Evolutionary conservation across 2,329 filamentous ascomycete genomes (phyloP).

Genomic region (Aspergillus hiratsukae): DNA sequence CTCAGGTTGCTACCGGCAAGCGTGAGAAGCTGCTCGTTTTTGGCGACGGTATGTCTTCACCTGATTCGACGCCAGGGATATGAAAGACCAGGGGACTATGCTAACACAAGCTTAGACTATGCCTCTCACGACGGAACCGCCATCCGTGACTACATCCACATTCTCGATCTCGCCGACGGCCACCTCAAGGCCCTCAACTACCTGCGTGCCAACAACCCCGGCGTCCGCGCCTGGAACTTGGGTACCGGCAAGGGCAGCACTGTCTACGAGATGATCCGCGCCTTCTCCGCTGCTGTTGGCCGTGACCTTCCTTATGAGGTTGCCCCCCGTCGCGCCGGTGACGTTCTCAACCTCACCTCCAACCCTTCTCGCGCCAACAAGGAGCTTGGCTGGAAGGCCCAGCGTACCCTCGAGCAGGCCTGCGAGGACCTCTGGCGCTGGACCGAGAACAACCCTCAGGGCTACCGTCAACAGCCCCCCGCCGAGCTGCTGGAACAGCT

Average conservation of each 20-base stretch:
- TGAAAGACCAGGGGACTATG: not conserved
- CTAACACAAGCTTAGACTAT: conserved; percentile 62
- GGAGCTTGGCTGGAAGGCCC: conserved; percentile 89
- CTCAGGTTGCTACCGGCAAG: conserved; percentile 93
- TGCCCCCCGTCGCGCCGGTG: conserved; percentile 73
- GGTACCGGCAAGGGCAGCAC: conserved; percentile 93
- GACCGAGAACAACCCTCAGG: conserved; percentile 94
- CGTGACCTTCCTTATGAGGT: conserved; percentile 83
- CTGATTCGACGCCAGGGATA: not conserved
- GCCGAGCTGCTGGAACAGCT: conserved; percentile 64
- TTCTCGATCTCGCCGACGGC: conserved; percentile 49
- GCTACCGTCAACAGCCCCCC: conserved; percentile 89
- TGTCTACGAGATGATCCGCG: conserved; percentile 95
- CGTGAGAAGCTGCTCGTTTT: conserved; percentile 92
- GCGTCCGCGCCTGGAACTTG: conserved; percentile 93
- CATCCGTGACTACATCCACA: conserved; percentile 71
- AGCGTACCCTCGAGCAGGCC: conserved; percentile 84
- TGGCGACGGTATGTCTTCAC: conserved; percentile 68
- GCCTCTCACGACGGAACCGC: conserved; percentile 46
- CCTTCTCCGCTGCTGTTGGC: conserved; percentile 83
- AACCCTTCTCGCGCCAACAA: conserved; percentile 81
- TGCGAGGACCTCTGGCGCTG: conserved; percentile 94
- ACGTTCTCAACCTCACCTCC: conserved; percentile 91
- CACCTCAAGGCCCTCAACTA: conserved; percentile 66
- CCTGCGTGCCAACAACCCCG: conserved; percentile 57